Base-by-base conservation (phyloP, 2,329 filamentous ascomycete species). In the Arthroderma sp. region DNA sequence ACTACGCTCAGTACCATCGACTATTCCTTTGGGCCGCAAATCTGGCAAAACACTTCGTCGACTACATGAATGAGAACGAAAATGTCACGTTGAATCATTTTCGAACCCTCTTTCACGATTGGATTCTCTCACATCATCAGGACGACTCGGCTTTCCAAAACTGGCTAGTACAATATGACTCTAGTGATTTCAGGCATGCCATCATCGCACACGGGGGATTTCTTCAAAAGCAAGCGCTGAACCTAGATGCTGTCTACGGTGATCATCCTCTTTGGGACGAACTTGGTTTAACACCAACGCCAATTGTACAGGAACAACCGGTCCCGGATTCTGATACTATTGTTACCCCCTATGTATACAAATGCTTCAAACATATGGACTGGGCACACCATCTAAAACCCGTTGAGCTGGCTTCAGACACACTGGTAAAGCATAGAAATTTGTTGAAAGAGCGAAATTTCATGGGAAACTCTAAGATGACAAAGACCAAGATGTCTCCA, bases 1-100 rank as follows among this genome's bases (percentile, higher is more conserved):
- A 79, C 33, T 93, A 91, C 53, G 49, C 48, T 7, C 63, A 76
- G 1, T 87, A 80, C 52, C 73, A 80, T 47, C 40, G 62, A 0
- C 70, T 75, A 0, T 89, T 86, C 49, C 47, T 79, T 0, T 91
- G 83, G 83, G 61, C 88, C 1, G 80, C 77, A 0, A 72, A 81
- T 43, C 64, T 91, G 0, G 70, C 74, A 0, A 89, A 88, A 55
- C 78, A 86, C 53, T 72, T 83, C 27, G 69, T 87, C 1, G 81
- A 87, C 49, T 91, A 74, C 51, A 65, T 83, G 40, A 42, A 49
- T 1, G 41, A 52, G 7, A 47, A 48, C 31, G 44, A 50, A 1
- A 52, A 57, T 6, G 70, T 82, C 1, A 60, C 62, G 0, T 64
- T 87, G 0, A 44, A 63, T 3, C 62, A 77, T 42, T 88, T 91